Evolutionary conservation across 768 basidiomycete species (phyloP).

Genomic region (Boletus reticulatus): DNA sequence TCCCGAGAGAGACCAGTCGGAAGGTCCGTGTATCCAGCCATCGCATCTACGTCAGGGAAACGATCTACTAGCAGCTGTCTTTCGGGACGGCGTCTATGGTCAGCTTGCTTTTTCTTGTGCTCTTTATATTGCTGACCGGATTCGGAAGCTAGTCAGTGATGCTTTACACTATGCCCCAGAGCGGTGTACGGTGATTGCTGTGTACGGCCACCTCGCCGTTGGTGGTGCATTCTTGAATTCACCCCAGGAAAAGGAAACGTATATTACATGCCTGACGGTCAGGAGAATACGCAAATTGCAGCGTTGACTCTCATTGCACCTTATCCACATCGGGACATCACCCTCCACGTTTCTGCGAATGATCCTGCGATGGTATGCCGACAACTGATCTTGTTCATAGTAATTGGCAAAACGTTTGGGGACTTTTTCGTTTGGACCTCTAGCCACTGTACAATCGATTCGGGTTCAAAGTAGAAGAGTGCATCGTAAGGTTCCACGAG

Average conservation of each 20-base stretch:
- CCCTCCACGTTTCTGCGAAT: constrained; percentile 80
- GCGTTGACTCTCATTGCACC: too few relatives aligned
- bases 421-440: neutral
- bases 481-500: constrained; percentile 78
- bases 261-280: too few relatives aligned
- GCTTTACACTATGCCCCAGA: constrained; percentile 68
- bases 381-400: neutral
- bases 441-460: constrained; percentile 82
- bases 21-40: constrained; percentile 46
- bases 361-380: constrained; percentile 70
- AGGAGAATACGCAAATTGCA: constrained; percentile 79
- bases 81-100: constrained; percentile 82
- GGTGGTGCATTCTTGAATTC: constrained; percentile 77
- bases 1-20: constrained; percentile 48
- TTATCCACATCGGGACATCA: constrained; percentile 72
- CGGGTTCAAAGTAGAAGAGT: constrained; percentile 86
- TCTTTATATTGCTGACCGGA: too few relatives aligned
- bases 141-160: constrained; percentile 58
- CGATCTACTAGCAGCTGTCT: constrained; percentile 60
- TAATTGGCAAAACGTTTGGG: too few relatives aligned
- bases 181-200: constrained; percentile 71
- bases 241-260: constrained; percentile 69
- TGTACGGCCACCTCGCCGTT: constrained; percentile 67
- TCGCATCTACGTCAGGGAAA: constrained; percentile 69
- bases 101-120: too few relatives aligned